Base-by-base conservation (phyloP, 179 eudicot genomes). In the Carnegiea gigantea region DNA sequence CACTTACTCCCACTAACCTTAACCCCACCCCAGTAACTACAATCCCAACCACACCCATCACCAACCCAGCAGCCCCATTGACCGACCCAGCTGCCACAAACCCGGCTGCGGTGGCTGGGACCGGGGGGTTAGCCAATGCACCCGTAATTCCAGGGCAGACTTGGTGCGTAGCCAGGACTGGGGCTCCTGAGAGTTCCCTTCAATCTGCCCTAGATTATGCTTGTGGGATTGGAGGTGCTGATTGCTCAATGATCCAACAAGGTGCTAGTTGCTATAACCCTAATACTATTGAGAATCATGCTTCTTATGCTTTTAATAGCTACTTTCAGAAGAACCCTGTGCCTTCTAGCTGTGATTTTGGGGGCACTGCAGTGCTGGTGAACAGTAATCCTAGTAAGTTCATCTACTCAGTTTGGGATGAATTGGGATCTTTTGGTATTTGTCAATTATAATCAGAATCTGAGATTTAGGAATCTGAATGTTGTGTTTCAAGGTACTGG, bases 261-360 rank as follows among this genome's bases (percentile, higher is more conserved):
- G 93, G 94, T n/a, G 92, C 86, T 0, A 88, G 88, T 80, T 96
- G 99, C 85, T 96, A 85, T 65, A 86, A 89, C 85, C 99, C 99
- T 2, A 85, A 84, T 74, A 90, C 89, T 38, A 85, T 95, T 57
- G 86, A 88, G 76, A 88, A 90, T 51, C 99, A 97, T 79, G 98
- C 99, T 13, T 97, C 99, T 8, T 92, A 84, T 83, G 99, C 99
- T 9, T 97, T 97, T 53, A 97, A 97, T 75, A 93, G 91, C 78
- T 95, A 93, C 74, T 97, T 83, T 74, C 98, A 95, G 85, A 95
- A 86, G 85, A 95, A 92, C 70, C 98, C 98, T 9, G 83, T 33
- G 4, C 82, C 87, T 73, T 82, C 94, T 15, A 95, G 98, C 85
- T 97, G 99, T 84, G 95, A 93, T 75, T 96, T 96, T 86, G 95